Conservation (phyloP, 345 rosid species). For the Geranium brycei region DNA sequence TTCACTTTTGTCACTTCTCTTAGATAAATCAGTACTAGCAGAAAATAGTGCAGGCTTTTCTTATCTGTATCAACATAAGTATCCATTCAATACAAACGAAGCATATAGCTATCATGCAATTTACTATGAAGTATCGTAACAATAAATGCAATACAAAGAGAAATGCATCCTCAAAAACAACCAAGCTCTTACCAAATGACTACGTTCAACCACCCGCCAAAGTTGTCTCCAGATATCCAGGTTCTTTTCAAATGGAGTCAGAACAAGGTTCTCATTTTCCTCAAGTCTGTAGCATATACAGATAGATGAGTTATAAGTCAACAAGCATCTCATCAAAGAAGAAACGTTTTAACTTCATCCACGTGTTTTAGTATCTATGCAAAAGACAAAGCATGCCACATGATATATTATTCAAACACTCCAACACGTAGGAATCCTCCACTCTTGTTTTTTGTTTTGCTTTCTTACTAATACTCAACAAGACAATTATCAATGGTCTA, state of each 20-base stretch:
- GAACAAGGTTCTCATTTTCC: slow-evolving; percentile 87
- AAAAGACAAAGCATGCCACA: neutral
- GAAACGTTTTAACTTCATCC: neutral
- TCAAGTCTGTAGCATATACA: slow-evolving; percentile 48
- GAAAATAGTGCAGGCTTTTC: too few species aligned
- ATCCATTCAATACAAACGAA: too few species aligned
- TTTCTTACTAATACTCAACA: too few species aligned
- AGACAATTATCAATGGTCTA: neutral
- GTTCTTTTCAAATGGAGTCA: slow-evolving; percentile 95
- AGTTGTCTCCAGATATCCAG: slow-evolving; percentile 97
- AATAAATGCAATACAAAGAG: neutral
- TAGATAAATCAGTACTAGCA: too few species aligned
- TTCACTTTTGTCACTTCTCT: too few species aligned
- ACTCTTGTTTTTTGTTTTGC: too few species aligned
- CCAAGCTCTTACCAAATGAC: slow-evolving; percentile 49
- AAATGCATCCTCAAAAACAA: too few species aligned
- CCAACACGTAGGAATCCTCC: too few species aligned
- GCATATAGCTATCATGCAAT: neutral
- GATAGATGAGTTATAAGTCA: neutral
- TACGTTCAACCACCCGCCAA: slow-evolving; percentile 96
- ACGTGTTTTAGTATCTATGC: neutral
- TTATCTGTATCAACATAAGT: too few species aligned
- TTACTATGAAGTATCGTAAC: neutral
- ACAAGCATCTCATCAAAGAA: neutral
- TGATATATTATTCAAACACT: neutral